A percentile compares a stretch with the other conserved stretches of the same genome.
phyloP scores from a whole-genome alignment of 2,329 filamentous ascomycete species.

The Fusarium poae region DNA sequence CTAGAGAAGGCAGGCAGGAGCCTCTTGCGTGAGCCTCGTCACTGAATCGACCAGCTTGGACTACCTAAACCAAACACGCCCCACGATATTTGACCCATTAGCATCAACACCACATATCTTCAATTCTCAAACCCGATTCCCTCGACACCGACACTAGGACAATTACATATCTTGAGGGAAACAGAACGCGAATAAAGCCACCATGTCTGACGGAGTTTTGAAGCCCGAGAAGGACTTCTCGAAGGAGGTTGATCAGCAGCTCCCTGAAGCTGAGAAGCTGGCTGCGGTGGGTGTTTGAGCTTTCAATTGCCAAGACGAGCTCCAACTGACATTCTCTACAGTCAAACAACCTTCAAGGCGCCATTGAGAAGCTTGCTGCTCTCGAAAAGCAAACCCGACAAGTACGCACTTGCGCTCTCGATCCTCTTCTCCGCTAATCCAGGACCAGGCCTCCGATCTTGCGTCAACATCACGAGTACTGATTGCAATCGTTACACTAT shows the following conservation, averaged over 20 bases:
- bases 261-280: conserved; percentile 90
- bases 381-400: conserved; percentile 98
- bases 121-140: conserved; percentile 17
- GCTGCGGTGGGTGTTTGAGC: conserved; percentile 76
- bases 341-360: conserved; percentile 78
- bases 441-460: conserved; percentile 87
- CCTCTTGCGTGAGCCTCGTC: conserved; percentile 56
- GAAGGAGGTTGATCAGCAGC: conserved; percentile 92
- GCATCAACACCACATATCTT: conserved; percentile 37
- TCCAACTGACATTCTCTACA: conserved; percentile 58
- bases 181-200: conserved; percentile 33
- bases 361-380: conserved; percentile 90
- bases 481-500: conserved; percentile 90
- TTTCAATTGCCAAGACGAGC: background rate
- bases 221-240: conserved; percentile 99
- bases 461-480: conserved; percentile 92
- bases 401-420: conserved; percentile 63
- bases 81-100: conserved; percentile 42
- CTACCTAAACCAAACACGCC: conserved; percentile 43
- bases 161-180: conserved; percentile 9
- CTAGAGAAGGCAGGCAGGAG: conserved; percentile 54
- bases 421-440: conserved; percentile 32
- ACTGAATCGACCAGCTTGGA: conserved; percentile 49
- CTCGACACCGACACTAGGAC: background rate
- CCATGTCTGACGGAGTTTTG: conserved; percentile 84